Evolutionary conservation across 2,329 filamentous ascomycete species (phyloP), one percentile per base, ranked within the genome.

Genomic region (Ilyonectria robusta): DNA sequence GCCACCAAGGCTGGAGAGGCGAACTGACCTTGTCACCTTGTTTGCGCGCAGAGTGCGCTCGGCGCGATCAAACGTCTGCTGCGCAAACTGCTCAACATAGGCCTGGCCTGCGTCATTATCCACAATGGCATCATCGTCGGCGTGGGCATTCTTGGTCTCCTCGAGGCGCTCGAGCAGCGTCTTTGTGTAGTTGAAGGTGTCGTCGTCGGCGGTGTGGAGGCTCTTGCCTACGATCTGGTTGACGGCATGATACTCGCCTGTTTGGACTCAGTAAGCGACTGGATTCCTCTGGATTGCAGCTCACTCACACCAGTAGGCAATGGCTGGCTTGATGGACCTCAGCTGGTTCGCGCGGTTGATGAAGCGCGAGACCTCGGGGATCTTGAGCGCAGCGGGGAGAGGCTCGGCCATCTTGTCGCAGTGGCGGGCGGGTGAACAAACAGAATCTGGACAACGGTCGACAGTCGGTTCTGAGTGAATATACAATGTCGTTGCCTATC

Each of bases 11-110:
- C 15, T 3, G n/a, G 4, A 2, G 0, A 1, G 13, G 7, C 11
- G 0, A 5, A 69, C 80, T 54, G 82, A 94, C 92, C 89, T 91
- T 46, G 94, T 95, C 68, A 94, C 94, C 78, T 92, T 95, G 82
- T 96, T 92, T 55, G 93, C 92, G 65, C 91, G 89, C 76, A 98
- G 89, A 0, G 94, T 92, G 62, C 92, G 90, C 76, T 98, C 94
- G 4, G 93, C 95, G 70, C 94, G 89, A 54, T 92, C 88, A 70
- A 99, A 95, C 0, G 94, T 95, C 76, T 97, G 93, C 70, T 95
- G 86, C 0, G 92, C 95, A 80, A 99, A 99, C 78, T 97, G 93
- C 81, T 98, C 95, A 54, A 98, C 92, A 75, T 97, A 97, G 60
- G 94, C 94, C 81, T 95, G 94, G 1, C 94, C 95, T 4, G 93